phyloP scores from a whole-genome alignment of 768 basidiomycete genomes.

The Podaxis sp. region DNA sequence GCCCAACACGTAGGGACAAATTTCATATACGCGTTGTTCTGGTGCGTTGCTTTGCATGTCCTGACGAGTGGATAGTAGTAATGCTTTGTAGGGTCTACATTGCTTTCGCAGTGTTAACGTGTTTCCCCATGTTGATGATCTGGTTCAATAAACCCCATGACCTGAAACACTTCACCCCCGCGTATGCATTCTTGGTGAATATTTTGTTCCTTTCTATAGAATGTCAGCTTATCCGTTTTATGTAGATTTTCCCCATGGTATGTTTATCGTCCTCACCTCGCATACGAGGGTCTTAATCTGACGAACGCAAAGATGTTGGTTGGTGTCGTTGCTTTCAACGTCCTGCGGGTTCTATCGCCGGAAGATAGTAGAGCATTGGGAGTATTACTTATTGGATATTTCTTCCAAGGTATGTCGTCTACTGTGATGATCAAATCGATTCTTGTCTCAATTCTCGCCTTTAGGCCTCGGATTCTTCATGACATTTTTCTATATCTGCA shows the following conservation, averaged over 20 bases:
- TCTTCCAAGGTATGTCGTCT: slow-evolving; percentile 39
- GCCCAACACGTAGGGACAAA: slow-evolving; percentile 30
- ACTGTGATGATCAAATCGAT: background rate
- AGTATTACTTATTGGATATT: slow-evolving; percentile 41
- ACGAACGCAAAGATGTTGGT: slow-evolving; percentile 38
- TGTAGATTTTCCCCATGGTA: slow-evolving; percentile 33
- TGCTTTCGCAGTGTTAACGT: slow-evolving; percentile 32
- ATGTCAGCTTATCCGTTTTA: background rate
- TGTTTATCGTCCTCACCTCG: slow-evolving; percentile 13
- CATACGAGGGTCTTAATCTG: background rate
- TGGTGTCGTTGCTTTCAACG: slow-evolving; percentile 45
- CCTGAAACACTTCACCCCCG: slow-evolving; percentile 34
- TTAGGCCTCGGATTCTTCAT: slow-evolving; percentile 45
- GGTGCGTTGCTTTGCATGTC: slow-evolving; percentile 26
- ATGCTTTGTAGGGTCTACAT: slow-evolving; percentile 37
- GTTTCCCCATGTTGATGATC: slow-evolving; percentile 47
- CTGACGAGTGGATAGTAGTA: background rate
- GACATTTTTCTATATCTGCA: slow-evolving; percentile 49
- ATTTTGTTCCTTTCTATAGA: background rate
- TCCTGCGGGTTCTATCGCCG: slow-evolving; percentile 33
- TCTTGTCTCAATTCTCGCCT: background rate
- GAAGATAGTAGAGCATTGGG: slow-evolving; percentile 36
- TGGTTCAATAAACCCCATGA: slow-evolving; percentile 50
- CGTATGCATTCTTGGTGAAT: slow-evolving; percentile 36
- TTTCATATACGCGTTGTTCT: slow-evolving; percentile 41